Evolutionary conservation across 2,329 filamentous ascomycete species (phyloP).

Genomic region (Elsinoe necatrix): DNA sequence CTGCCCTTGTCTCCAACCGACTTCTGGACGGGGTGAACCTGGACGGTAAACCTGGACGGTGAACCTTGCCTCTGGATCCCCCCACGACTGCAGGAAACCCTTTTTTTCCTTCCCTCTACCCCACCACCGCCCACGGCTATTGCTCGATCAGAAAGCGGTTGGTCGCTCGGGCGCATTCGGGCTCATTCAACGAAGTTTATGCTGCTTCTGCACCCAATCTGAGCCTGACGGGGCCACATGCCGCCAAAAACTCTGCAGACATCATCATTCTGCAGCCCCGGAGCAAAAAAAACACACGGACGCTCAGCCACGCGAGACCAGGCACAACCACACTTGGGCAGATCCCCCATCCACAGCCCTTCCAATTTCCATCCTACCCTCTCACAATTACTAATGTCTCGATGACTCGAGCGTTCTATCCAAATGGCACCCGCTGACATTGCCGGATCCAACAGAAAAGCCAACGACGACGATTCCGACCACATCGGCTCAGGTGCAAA

Average conservation of each 20-base stretch:
- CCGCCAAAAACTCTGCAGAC: slow-evolving; percentile 15
- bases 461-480: slow-evolving; percentile 63
- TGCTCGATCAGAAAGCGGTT: slow-evolving; percentile 1
- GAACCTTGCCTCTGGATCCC: slow-evolving; percentile 13
- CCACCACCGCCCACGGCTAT: slow-evolving; percentile 9
- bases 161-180: slow-evolving; percentile 13
- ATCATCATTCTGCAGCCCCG: slow-evolving; percentile 9
- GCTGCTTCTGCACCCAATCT: slow-evolving; percentile 11
- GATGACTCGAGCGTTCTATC: slow-evolving; percentile 18
- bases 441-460: slow-evolving; percentile 32
- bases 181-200: slow-evolving; percentile 1
- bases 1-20: slow-evolving; percentile 4
- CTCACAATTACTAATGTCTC: slow-evolving; percentile 23
- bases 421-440: slow-evolving; percentile 27
- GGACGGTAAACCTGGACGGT: too few species aligned
- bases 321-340: background rate
- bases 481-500: slow-evolving; percentile 73
- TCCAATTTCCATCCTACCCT: slow-evolving; percentile 16
- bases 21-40: too few species aligned
- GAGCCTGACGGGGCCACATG: background rate
- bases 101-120: slow-evolving; percentile 3
- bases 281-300: background rate
- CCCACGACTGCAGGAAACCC: slow-evolving; percentile 11
- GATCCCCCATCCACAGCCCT: slow-evolving; percentile 5
- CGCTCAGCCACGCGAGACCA: slow-evolving; percentile 6